phyloP scores from a whole-genome alignment of 2,329 filamentous ascomycete species.

The Stachybotrys elegans region DNA sequence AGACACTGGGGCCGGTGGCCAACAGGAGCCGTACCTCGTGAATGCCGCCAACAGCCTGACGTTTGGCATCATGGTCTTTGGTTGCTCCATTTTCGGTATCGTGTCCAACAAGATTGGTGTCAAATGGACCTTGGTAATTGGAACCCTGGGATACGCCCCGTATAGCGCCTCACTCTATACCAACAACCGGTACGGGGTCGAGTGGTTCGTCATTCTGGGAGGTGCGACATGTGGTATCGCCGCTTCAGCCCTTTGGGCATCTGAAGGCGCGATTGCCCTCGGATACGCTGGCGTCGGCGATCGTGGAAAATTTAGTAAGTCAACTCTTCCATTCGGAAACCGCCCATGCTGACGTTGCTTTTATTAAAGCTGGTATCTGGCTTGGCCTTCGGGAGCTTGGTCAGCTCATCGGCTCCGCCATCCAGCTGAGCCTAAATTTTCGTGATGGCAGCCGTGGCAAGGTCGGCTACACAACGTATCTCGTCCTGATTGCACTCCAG shows the following conservation, averaged over 20 bases:
- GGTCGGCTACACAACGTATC: conserved; percentile 17
- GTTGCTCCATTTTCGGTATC: conserved; percentile 33
- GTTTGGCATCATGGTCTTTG: conserved; percentile 38
- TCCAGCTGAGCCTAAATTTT: conserved; percentile 44
- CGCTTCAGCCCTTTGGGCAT: conserved; percentile 46
- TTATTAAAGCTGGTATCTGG: conserved; percentile 41
- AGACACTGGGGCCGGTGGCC: conserved; percentile 49
- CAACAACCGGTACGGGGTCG: conserved; percentile 46
- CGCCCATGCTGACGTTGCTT: neutral
- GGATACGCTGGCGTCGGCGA: conserved; percentile 43
- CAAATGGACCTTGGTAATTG: conserved; percentile 37
- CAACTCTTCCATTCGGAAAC: neutral
- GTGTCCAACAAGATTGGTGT: conserved; percentile 46
- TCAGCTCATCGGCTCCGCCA: conserved; percentile 45
- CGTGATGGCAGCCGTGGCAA: conserved; percentile 27
- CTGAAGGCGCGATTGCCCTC: conserved; percentile 44
- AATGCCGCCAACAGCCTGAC: conserved; percentile 19
- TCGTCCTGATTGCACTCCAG: conserved; percentile 18
- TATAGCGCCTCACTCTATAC: conserved; percentile 44
- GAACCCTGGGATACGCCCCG: conserved; percentile 43
- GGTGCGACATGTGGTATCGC: conserved; percentile 44
- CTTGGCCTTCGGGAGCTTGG: conserved; percentile 47
- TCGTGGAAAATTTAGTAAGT: conserved; percentile 35
- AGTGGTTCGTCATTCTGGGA: conserved; percentile 47
- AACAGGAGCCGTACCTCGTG: conserved; percentile 42